phyloP scores from a whole-genome alignment of 1,284 basidiomycete genomes.

The Ganoderma lingzhi region DNA sequence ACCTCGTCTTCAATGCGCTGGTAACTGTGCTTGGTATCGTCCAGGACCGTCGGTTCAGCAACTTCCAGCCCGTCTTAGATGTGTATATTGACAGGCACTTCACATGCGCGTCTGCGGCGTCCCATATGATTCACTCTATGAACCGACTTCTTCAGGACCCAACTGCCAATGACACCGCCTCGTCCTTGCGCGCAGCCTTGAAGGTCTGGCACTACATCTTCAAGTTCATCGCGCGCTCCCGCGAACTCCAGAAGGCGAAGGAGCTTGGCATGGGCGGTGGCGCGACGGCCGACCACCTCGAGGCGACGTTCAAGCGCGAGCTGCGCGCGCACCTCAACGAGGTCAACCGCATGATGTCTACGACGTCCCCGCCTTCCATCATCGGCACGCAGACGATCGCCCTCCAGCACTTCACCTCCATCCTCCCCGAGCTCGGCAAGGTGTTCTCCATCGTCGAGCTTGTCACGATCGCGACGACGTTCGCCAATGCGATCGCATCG shows the following conservation, averaged over 20 bases:
- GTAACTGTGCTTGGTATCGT: constrained; percentile 92
- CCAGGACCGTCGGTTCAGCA: constrained; percentile 94
- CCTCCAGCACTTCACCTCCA: constrained; percentile 93
- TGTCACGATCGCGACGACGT: constrained; percentile 85
- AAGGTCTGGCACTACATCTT: constrained; percentile 98
- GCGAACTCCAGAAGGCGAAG: constrained; percentile 87
- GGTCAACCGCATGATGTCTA: constrained; percentile 91
- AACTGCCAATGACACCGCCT: constrained; percentile 76
- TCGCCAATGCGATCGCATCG: constrained; percentile 85
- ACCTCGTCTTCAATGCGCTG: constrained; percentile 89
- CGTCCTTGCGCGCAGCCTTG: constrained; percentile 84
- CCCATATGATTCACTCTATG: constrained; percentile 88
- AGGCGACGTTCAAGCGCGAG: constrained; percentile 87
- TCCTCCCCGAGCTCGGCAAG: constrained; percentile 87
- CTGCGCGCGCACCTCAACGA: constrained; percentile 79
- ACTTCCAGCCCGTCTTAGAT: constrained; percentile 93
- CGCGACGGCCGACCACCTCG: constrained; percentile 87
- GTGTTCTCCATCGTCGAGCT: constrained; percentile 85
- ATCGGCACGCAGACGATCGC: constrained; percentile 96
- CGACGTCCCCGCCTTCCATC: constrained; percentile 80
- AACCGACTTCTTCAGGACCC: constrained; percentile 84
- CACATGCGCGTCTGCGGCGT: constrained; percentile 78
- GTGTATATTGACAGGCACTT: constrained; percentile 95
- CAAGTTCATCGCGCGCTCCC: constrained; percentile 89
- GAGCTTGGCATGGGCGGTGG: constrained; percentile 81